Conservation (phyloP, 2,329 filamentous ascomycete genomes). For the Byssochlamys sp. region DNA sequence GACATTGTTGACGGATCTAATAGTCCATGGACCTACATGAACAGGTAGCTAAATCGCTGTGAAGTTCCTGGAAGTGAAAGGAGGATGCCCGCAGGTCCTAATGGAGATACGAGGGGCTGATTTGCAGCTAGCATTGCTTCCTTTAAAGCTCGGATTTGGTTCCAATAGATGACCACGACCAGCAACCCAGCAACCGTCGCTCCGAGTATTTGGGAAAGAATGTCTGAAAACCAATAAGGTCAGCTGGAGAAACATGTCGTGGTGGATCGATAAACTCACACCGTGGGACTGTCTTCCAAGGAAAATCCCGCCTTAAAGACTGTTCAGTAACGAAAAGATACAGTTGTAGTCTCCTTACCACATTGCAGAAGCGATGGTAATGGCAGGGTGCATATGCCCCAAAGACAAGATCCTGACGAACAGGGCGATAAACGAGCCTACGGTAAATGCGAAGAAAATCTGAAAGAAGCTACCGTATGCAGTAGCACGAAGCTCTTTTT, state of each 20-base stretch:
- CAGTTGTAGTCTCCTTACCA: conserved; percentile 4
- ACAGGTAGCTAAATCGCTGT: conserved; percentile 48
- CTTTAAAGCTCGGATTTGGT: conserved; percentile 38
- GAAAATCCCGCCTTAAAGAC: conserved; percentile 46
- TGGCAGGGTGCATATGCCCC: conserved; percentile 49
- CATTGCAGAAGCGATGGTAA: conserved; percentile 37
- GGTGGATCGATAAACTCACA: conserved; percentile 5
- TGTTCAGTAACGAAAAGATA: conserved; percentile 11
- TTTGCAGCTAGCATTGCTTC: conserved; percentile 31
- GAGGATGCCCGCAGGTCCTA: conserved; percentile 46
- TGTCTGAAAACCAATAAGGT: conserved; percentile 30
- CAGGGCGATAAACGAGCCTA: conserved; percentile 52
- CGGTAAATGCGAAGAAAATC: conserved; percentile 47
- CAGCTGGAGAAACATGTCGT: neutral
- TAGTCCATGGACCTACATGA: conserved; percentile 27
- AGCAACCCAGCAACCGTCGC: conserved; percentile 48
- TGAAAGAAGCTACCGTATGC: conserved; percentile 46
- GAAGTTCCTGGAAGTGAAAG: conserved; percentile 44
- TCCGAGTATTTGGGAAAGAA: conserved; percentile 48
- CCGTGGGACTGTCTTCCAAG: conserved; percentile 41
- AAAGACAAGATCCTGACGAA: conserved; percentile 45
- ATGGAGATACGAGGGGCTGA: conserved; percentile 32
- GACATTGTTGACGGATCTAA: neutral
- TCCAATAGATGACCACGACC: conserved; percentile 49
- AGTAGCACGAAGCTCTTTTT: conserved; percentile 21